Conservation (phyloP, 495 filamentous ascomycete species). For the Aspergillus carlsbadensis region DNA sequence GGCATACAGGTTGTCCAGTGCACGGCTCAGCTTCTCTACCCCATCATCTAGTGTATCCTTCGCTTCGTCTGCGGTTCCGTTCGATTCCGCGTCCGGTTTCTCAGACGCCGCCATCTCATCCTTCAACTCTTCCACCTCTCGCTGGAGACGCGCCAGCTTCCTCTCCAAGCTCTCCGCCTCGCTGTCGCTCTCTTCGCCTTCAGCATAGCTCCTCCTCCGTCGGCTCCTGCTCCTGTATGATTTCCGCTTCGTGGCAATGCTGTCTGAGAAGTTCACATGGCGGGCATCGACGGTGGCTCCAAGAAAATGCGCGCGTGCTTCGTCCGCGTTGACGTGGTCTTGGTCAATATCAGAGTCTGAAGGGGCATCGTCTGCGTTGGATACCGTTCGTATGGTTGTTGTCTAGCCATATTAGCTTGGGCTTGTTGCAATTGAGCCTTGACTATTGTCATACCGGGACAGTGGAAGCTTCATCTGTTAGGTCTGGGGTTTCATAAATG, state of each 20-base stretch:
- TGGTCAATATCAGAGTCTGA: conserved; percentile 68
- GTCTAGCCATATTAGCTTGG: conserved; percentile 45
- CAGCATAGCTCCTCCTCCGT: conserved; percentile 54
- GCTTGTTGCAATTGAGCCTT: background rate
- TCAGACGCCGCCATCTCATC: conserved; percentile 51
- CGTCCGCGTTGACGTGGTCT: conserved; percentile 67
- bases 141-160: conserved; percentile 73
- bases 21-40: conserved; percentile 61
- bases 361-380: conserved; percentile 57
- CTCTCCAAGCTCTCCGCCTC: conserved; percentile 70
- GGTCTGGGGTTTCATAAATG: conserved; percentile 91
- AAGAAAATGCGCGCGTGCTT: conserved; percentile 77
- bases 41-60: conserved; percentile 40
- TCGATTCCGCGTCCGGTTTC: conserved; percentile 14
- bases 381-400: conserved; percentile 63
- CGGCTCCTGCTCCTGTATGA: conserved; percentile 74
- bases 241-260: conserved; percentile 72
- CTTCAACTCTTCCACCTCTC: conserved; percentile 78
- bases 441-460: conserved; percentile 54
- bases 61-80: conserved; percentile 27
- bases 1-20: conserved; percentile 55
- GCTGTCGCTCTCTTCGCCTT: conserved; percentile 65
- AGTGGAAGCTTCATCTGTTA: conserved; percentile 85
- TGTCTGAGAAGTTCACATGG: conserved; percentile 80
- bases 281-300: conserved; percentile 71